Evolutionary conservation across 208 protist genomes (phyloP).

Genomic region (Trypanosoma melophagium): DNA sequence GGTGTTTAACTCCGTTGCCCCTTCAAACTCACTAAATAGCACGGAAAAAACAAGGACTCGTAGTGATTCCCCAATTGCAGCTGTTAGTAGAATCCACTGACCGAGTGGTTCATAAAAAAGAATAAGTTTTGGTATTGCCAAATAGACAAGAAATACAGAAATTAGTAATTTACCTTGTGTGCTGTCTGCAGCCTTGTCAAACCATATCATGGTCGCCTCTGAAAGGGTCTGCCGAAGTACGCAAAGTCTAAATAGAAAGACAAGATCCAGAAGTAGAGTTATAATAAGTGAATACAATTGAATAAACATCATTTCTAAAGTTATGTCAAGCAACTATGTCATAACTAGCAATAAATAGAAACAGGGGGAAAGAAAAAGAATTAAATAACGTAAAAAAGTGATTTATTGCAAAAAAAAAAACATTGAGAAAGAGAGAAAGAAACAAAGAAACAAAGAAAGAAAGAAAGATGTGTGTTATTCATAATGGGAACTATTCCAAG

Average conservation of each 20-base stretch:
- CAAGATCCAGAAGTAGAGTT: conserved; percentile 10
- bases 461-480: background rate
- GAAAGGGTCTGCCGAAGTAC: conserved; percentile 13
- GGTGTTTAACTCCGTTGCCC: conserved; percentile 50
- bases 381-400: conserved; percentile 1
- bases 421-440: background rate
- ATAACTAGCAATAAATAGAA: background rate
- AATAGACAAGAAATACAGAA: conserved; percentile 37
- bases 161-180: conserved; percentile 39
- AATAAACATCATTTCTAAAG: conserved; percentile 35
- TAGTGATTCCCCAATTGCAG: conserved; percentile 41
- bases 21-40: conserved; percentile 40
- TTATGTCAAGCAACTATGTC: background rate
- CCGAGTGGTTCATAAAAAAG: conserved; percentile 55
- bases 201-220: conserved; percentile 37
- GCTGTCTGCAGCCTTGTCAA: conserved; percentile 41
- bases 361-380: background rate
- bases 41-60: conserved; percentile 43
- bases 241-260: conserved; percentile 16
- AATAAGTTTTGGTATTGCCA: conserved; percentile 47
- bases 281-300: conserved; percentile 58
- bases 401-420: conserved; percentile 1
- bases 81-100: conserved; percentile 53
- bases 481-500: too few species aligned
- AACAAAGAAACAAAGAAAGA: conserved; percentile 9